phyloP scores from a whole-genome alignment of 2,329 filamentous ascomycete genomes.

The Cadophora sp. region DNA sequence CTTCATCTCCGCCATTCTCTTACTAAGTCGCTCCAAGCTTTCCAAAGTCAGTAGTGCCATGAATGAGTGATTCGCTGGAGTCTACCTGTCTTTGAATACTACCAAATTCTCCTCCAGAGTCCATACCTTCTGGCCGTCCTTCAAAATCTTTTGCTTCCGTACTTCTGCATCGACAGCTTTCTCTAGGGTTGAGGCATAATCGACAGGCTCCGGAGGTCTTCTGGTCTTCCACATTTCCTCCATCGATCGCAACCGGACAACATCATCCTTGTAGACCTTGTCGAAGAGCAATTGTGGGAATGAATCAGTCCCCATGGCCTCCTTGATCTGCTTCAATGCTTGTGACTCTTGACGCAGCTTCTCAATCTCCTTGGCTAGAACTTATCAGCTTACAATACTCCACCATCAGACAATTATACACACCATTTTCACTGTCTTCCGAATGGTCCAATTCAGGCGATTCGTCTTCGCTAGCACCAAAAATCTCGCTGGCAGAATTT shows the following conservation, averaged over 20 bases:
- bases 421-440: conserved; percentile 80
- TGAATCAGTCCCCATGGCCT: conserved; percentile 77
- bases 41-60: conserved; percentile 28
- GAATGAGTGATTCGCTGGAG: background rate
- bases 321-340: conserved; percentile 82
- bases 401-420: conserved; percentile 34
- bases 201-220: conserved; percentile 74
- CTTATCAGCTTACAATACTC: conserved; percentile 27
- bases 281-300: conserved; percentile 86
- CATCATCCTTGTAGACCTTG: conserved; percentile 89
- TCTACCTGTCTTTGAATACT: conserved; percentile 79
- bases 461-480: conserved; percentile 89
- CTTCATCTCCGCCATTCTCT: conserved; percentile 72
- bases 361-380: conserved; percentile 76
- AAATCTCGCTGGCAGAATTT: conserved; percentile 70
- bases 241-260: conserved; percentile 82
- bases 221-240: conserved; percentile 96
- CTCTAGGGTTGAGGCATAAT: conserved; percentile 67
- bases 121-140: conserved; percentile 80
- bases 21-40: conserved; percentile 76
- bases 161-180: conserved; percentile 56
- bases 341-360: conserved; percentile 85
- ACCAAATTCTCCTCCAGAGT: conserved; percentile 81
- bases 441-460: conserved; percentile 79
- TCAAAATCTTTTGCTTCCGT: conserved; percentile 60